Conservation (phyloP, 2,329 filamentous ascomycete genomes). For the Penicillium sumatraense region DNA sequence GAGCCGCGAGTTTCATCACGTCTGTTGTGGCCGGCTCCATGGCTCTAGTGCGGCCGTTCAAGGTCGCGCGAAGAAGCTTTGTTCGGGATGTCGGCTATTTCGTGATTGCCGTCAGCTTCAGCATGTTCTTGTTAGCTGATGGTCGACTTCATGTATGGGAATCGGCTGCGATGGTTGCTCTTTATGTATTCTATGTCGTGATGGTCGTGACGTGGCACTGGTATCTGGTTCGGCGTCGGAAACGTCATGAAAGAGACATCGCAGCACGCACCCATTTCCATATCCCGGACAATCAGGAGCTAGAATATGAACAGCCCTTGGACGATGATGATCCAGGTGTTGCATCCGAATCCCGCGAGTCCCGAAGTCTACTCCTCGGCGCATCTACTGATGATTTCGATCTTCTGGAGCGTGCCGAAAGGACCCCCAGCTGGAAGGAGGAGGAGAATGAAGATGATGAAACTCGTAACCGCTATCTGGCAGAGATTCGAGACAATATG, state of each 20-base stretch:
- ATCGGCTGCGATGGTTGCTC: constrained; percentile 84
- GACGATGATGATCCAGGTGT: constrained; percentile 59
- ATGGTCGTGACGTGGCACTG: constrained; percentile 94
- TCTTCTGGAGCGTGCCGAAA: constrained; percentile 60
- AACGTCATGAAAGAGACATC: constrained; percentile 67
- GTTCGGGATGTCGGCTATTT: constrained; percentile 93
- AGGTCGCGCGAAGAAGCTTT: constrained; percentile 86
- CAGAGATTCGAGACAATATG: constrained; percentile 93
- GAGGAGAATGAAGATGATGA: constrained; percentile 60
- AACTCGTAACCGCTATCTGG: constrained; percentile 63
- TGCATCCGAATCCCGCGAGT: constrained; percentile 50
- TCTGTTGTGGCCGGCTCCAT: constrained; percentile 96
- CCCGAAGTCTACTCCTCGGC: constrained; percentile 49
- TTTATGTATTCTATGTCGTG: constrained; percentile 87
- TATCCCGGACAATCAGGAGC: constrained; percentile 62
- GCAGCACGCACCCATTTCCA: constrained; percentile 77
- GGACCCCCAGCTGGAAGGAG: constrained; percentile 49
- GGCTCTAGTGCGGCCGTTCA: constrained; percentile 94
- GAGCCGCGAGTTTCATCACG: constrained; percentile 93
- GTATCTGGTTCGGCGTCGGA: constrained; percentile 69
- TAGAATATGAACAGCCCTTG: constrained; percentile 59
- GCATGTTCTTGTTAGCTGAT: constrained; percentile 84
- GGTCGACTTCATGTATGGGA: constrained; percentile 87
- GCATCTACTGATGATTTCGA: constrained; percentile 67
- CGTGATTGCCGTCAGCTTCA: constrained; percentile 81